Evolutionary conservation across 306 rosid genomes (phyloP).

Genomic region (Vigna unguiculata): DNA sequence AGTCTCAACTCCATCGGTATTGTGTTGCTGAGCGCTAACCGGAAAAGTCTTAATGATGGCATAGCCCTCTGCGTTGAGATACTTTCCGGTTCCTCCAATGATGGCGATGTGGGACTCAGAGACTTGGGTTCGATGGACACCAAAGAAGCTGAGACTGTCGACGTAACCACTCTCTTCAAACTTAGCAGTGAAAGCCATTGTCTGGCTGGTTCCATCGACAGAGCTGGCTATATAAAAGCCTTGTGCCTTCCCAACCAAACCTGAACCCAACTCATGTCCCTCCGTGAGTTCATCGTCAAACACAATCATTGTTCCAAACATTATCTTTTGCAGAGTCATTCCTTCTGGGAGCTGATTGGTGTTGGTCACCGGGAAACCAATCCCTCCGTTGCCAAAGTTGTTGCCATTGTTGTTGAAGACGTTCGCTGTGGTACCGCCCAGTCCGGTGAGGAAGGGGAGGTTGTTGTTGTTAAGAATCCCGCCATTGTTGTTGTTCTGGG

Average conservation of each 20-base stretch:
- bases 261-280: slow-evolving; percentile 78
- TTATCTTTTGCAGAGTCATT: slow-evolving; percentile 62
- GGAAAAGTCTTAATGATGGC: slow-evolving; percentile 70
- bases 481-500: slow-evolving; percentile 68
- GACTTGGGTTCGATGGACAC: slow-evolving; percentile 66
- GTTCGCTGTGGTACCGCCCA: slow-evolving; percentile 60
- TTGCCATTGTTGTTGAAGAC: slow-evolving; percentile 63
- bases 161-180: slow-evolving; percentile 71
- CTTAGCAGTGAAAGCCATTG: slow-evolving; percentile 79
- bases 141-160: slow-evolving; percentile 78
- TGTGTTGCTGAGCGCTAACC: slow-evolving; percentile 58
- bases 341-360: slow-evolving; percentile 65
- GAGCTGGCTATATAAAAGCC: slow-evolving; percentile 81
- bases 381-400: slow-evolving; percentile 52
- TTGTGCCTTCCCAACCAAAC: slow-evolving; percentile 81
- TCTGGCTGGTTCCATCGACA: slow-evolving; percentile 78
- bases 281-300: slow-evolving; percentile 85
- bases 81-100: slow-evolving; percentile 88
- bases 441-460: slow-evolving; percentile 88
- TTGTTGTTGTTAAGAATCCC: slow-evolving; percentile 81
- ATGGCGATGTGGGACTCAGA: slow-evolving; percentile 84
- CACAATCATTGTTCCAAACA: slow-evolving; percentile 83
- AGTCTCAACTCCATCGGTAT: slow-evolving; percentile 69
- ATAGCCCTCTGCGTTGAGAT: slow-evolving; percentile 68
- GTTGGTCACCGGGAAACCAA: slow-evolving; percentile 54